Percentiles rank a stretch among this genome's conserved stretches.
These are phyloP conservation scores for Trichoderma afroharzianum DNA, from an alignment of 2,329 filamentous ascomycete genomes.

Conservation along the genomic window DNA sequence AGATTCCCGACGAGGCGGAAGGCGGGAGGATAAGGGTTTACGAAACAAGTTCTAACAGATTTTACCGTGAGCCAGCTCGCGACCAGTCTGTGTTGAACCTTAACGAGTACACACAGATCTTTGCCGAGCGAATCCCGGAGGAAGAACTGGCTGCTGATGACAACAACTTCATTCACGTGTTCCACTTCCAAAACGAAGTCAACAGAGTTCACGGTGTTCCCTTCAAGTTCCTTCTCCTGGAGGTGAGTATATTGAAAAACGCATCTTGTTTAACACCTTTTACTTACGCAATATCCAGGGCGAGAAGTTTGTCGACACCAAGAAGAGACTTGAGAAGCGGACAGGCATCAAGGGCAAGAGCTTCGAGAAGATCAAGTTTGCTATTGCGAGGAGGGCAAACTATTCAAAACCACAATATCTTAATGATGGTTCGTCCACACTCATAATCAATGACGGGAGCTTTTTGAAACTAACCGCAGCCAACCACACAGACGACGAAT, in stretches of 20 bases:
- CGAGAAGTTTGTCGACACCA: constrained; percentile 86
- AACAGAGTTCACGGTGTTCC: constrained; percentile 82
- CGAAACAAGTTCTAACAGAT: constrained; percentile 77
- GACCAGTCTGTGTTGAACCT: constrained; percentile 75
- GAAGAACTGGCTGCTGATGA: constrained; percentile 61
- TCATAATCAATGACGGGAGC: neutral
- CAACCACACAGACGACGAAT: constrained; percentile 51
- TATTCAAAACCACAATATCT: constrained; percentile 81
- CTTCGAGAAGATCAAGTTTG: constrained; percentile 98
- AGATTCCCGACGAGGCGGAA: constrained; percentile 68
- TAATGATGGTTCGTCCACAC: constrained; percentile 63
- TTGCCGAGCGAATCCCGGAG: constrained; percentile 76
- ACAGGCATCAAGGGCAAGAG: constrained; percentile 97
- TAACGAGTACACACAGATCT: constrained; percentile 79
- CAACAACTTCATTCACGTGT: constrained; percentile 67
- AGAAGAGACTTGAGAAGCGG: constrained; percentile 87
- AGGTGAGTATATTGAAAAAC: constrained; percentile 46
- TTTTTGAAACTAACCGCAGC: neutral
- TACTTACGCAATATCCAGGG: constrained; percentile 47
- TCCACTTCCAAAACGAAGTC: constrained; percentile 90
- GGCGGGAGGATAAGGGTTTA: constrained; percentile 73
- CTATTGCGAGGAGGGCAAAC: constrained; percentile 65
- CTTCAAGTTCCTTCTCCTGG: constrained; percentile 83
- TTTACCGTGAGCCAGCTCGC: constrained; percentile 71
- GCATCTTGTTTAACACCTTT: neutral